Percentiles rank a stretch among this genome's conserved stretches.
Conservation (phyloP, 2,329 filamentous ascomycete genomes). For the Cladophialophora bantiana region DNA sequence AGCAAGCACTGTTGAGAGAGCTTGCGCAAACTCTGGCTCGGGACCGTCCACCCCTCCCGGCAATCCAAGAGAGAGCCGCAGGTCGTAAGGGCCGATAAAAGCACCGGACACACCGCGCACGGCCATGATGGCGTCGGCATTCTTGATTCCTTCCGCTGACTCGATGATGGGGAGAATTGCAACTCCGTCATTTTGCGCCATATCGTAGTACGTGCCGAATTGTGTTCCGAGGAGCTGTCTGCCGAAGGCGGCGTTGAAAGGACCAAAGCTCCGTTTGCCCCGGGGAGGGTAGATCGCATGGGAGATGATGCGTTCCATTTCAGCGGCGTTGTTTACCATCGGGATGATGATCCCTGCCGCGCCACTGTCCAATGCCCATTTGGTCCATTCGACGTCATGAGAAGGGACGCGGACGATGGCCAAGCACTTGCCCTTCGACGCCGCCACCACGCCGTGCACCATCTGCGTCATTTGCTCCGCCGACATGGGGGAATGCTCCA, state of each 20-base stretch:
- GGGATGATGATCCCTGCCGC: constrained; percentile 66
- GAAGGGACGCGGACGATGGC: constrained; percentile 58
- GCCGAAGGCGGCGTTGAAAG: constrained; percentile 16
- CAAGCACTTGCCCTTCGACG: constrained; percentile 48
- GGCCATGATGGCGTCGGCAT: constrained; percentile 15
- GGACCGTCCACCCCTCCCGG: constrained; percentile 13
- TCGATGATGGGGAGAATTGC: constrained; percentile 23
- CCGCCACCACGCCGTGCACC: constrained; percentile 52
- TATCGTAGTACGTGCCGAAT: constrained; percentile 12
- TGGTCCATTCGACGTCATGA: constrained; percentile 67
- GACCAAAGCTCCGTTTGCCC: constrained; percentile 61
- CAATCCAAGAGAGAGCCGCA: constrained; percentile 17
- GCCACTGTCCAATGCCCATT: constrained; percentile 65
- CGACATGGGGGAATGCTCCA: constrained; percentile 63
- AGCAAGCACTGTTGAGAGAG: not conserved
- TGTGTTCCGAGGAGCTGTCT: not conserved
- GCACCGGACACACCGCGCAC: constrained; percentile 8
- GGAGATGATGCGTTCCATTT: constrained; percentile 58
- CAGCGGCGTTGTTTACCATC: constrained; percentile 59
- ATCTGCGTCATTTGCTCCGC: constrained; percentile 44
- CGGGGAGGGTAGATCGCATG: constrained; percentile 63
- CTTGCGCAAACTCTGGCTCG: constrained; percentile 14
- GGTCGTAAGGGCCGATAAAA: constrained; percentile 19
- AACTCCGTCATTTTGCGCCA: not conserved
- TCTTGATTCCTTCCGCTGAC: constrained; percentile 11